Evolutionary conservation across 257 asterid genomes (phyloP), one percentile per base, ranked within the genome.

Genomic region (Paulownia fortunei): DNA sequence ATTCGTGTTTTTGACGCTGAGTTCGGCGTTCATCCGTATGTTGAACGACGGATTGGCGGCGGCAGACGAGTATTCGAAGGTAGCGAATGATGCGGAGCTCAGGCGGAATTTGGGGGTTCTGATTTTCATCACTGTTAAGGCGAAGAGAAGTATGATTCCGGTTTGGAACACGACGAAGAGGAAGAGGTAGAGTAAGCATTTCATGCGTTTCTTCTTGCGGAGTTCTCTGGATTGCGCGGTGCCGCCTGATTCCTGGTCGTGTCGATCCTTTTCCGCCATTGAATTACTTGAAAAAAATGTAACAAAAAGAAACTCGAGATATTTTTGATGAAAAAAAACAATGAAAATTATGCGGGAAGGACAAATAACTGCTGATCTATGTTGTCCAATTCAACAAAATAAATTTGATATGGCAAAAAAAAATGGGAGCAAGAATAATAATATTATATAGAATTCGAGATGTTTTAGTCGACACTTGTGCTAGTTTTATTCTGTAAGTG

Each of bases 51-150:
- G 72, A 8, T 55, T 64, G 55, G 73, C 61, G 77, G 64, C 32
- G 46, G 32, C 3, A 73, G 64, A 0, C 12, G 84, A 73, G 69
- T 44, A 21, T 30, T 47, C 72, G 56, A 84, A 32, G 54, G 80
- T 55, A 27, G 65, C 75, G 49, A 84, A 72, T 12, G 21, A 19
- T 56, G 63, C 79, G 19, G 84, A 63, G 41, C 5, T 73, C 4
- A 87, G 37, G 27, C 80, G 81, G 71, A 82, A 84, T 4, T 78
- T 80, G n/a, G 91, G 91, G 19, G 80, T 54, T 11, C 77, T 58
- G 74, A 68, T 9, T 34, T 64, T 80, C 86, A 87, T 55, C 18
- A 84, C 1, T 80, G 81, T 81, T 6, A 84, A 65, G 13, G 78
- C 44, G 69, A 77, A 79, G 18, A 79, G 52, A n/a, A 86, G 69